Evolutionary conservation across 768 basidiomycete genomes (phyloP).

Genomic region (Kwoniella dendrophila): DNA sequence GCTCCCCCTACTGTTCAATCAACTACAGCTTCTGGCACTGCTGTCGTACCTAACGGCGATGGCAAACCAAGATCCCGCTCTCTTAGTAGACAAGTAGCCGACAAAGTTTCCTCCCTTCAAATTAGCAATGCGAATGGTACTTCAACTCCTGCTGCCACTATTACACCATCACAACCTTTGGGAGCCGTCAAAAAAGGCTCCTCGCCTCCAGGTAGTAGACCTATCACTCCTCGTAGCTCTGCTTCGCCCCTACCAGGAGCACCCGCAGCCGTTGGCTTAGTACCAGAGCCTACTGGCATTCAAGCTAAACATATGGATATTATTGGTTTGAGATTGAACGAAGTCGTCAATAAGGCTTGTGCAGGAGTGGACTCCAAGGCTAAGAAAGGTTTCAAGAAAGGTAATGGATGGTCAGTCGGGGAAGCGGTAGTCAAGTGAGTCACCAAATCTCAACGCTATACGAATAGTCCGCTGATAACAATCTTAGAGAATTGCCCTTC

Average conservation of each 20-base stretch:
- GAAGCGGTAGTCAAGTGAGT: conserved; percentile 52
- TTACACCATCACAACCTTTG: conserved; percentile 25
- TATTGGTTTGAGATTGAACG: conserved; percentile 51
- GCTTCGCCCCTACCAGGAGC: conserved; percentile 24
- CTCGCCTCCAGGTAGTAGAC: conserved; percentile 45
- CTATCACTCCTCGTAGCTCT: conserved; percentile 40
- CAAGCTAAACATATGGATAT: conserved; percentile 53
- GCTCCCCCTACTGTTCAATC: conserved; percentile 46
- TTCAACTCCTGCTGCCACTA: conserved; percentile 18
- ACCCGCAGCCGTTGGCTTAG: conserved; percentile 10
- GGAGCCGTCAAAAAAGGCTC: conserved; percentile 22
- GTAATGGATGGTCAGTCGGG: conserved; percentile 52
- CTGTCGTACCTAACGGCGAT: conserved; percentile 14
- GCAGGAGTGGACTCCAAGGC: conserved; percentile 51
- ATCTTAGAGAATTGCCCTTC: conserved; percentile 43
- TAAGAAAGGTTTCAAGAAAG: conserved; percentile 50
- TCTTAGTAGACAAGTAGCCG: conserved; percentile 41
- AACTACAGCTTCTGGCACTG: conserved; percentile 32
- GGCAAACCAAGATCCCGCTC: conserved; percentile 45
- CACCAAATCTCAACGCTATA: neutral
- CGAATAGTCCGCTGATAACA: neutral
- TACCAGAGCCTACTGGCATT: conserved; percentile 31
- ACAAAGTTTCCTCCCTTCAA: conserved; percentile 37
- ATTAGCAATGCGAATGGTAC: conserved; percentile 24
- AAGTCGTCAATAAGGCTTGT: conserved; percentile 53